A percentile compares a stretch with the other conserved stretches of the same genome.
Conservation (phyloP, 2,329 filamentous ascomycete species). For the Fusarium albidum region DNA sequence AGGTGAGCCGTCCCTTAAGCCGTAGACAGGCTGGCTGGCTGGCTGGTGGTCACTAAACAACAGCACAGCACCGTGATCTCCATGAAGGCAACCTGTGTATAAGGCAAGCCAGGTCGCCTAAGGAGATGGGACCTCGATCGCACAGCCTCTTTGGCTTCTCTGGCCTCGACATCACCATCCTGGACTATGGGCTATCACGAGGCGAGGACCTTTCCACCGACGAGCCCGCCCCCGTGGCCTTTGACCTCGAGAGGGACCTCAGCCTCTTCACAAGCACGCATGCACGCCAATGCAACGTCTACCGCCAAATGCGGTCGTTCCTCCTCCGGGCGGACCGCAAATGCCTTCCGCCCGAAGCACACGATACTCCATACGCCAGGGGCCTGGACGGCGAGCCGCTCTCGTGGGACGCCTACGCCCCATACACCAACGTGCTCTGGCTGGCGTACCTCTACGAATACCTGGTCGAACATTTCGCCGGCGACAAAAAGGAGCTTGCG, state of each 20-base stretch:
- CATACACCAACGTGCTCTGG: slow-evolving; percentile 73
- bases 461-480: slow-evolving; percentile 56
- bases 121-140: slow-evolving; percentile 42
- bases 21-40: fast-evolving
- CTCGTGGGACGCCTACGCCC: slow-evolving; percentile 62
- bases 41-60: slow-evolving; percentile 21
- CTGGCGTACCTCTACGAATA: slow-evolving; percentile 69
- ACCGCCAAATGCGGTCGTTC: slow-evolving; percentile 69
- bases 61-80: slow-evolving; percentile 66
- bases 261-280: slow-evolving; percentile 68
- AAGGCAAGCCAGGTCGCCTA: slow-evolving; percentile 50
- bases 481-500: slow-evolving; percentile 54
- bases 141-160: slow-evolving; percentile 63
- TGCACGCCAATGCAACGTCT: slow-evolving; percentile 67
- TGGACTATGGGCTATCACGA: slow-evolving; percentile 72
- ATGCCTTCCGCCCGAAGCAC: slow-evolving; percentile 57
- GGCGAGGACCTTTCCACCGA: slow-evolving; percentile 55
- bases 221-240: slow-evolving; percentile 55
- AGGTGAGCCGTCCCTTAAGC: slow-evolving; percentile 51
- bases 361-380: slow-evolving; percentile 56
- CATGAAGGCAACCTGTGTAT: slow-evolving; percentile 73
- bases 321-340: slow-evolving; percentile 59
- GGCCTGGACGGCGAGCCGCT: slow-evolving; percentile 58
- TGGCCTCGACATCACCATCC: slow-evolving; percentile 69
- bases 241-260: slow-evolving; percentile 68